A percentile compares a stretch with the other conserved stretches of the same genome.
These are phyloP conservation scores for Syzygium grande DNA, from an alignment of 345 rosid genomes.

Conservation along the genomic window DNA sequence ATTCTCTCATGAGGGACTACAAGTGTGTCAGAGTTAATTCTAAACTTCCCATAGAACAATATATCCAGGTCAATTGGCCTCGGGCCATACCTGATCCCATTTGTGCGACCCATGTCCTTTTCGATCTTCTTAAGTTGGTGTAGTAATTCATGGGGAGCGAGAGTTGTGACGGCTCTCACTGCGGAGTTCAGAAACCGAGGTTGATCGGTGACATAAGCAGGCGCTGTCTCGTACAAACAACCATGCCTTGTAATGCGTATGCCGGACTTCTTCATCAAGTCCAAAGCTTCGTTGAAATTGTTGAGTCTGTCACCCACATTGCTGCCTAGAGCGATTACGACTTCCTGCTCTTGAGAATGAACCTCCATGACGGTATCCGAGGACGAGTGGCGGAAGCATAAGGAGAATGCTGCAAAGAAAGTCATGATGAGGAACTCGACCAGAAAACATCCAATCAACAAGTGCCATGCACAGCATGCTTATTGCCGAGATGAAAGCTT, in stretches of 20 bases:
- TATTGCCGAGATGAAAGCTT: neutral
- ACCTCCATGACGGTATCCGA: constrained; percentile 28
- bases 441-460: neutral
- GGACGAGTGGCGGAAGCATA: constrained; percentile 25
- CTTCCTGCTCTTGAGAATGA: constrained; percentile 63
- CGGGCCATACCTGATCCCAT: constrained; percentile 76
- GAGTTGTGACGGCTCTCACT: constrained; percentile 70
- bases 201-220: constrained; percentile 85
- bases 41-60: constrained; percentile 71
- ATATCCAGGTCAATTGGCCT: constrained; percentile 90
- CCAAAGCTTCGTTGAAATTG: constrained; percentile 62
- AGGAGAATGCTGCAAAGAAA: constrained; percentile 22
- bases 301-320: constrained; percentile 69
- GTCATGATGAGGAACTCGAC: neutral
- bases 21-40: constrained; percentile 46
- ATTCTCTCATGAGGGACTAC: constrained; percentile 80
- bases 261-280: constrained; percentile 53
- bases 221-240: constrained; percentile 82
- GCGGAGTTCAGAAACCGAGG: constrained; percentile 86
- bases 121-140: constrained; percentile 66
- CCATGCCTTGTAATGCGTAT: constrained; percentile 57
- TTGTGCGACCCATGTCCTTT: constrained; percentile 67
- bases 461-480: neutral
- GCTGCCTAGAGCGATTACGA: constrained; percentile 87
- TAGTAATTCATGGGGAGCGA: constrained; percentile 74